Percentiles rank a stretch among this genome's conserved stretches.
phyloP scores from a whole-genome alignment of 2,329 filamentous ascomycete genomes.

The Penicillium aurantiogriseum region DNA sequence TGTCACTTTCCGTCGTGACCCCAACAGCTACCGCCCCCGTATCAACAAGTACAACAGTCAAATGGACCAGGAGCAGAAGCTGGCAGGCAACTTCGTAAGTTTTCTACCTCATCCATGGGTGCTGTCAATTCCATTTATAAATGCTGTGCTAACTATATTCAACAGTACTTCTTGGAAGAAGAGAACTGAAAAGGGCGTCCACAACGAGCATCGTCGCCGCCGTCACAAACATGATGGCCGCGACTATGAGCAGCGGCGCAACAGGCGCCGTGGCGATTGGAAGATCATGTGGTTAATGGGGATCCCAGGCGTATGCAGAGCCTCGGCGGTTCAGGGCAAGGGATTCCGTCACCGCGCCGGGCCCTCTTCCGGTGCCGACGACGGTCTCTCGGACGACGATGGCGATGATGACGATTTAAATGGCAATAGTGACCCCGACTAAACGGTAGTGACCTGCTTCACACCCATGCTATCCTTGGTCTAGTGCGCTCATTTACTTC shows the following conservation, averaged over 20 bases:
- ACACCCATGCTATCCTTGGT: not conserved
- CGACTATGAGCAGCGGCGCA: constrained; percentile 36
- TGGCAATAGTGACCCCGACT: constrained; percentile 61
- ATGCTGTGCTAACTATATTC: constrained; percentile 5
- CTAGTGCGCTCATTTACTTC: constrained; percentile 7
- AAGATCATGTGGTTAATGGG: constrained; percentile 37
- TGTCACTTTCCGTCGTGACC: constrained; percentile 97
- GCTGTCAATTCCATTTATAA: not conserved
- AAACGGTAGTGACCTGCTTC: constrained; percentile 61
- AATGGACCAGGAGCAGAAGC: constrained; percentile 96
- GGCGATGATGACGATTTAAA: constrained; percentile 62
- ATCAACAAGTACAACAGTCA: constrained; percentile 98
- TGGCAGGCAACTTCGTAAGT: constrained; percentile 72
- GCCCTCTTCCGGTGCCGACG: constrained; percentile 52
- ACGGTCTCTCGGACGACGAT: constrained; percentile 57
- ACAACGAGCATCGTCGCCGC: constrained; percentile 41
- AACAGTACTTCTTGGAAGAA: constrained; percentile 87
- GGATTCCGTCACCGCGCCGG: constrained; percentile 27
- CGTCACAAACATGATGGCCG: constrained; percentile 38
- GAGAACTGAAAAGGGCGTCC: constrained; percentile 66
- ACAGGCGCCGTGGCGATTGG: constrained; percentile 31
- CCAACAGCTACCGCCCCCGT: constrained; percentile 90
- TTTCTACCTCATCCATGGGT: constrained; percentile 52
- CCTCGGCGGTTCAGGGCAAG: constrained; percentile 33
- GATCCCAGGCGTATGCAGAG: constrained; percentile 46